phyloP scores from a whole-genome alignment of 768 basidiomycete species.

The Podaxis sp. region DNA sequence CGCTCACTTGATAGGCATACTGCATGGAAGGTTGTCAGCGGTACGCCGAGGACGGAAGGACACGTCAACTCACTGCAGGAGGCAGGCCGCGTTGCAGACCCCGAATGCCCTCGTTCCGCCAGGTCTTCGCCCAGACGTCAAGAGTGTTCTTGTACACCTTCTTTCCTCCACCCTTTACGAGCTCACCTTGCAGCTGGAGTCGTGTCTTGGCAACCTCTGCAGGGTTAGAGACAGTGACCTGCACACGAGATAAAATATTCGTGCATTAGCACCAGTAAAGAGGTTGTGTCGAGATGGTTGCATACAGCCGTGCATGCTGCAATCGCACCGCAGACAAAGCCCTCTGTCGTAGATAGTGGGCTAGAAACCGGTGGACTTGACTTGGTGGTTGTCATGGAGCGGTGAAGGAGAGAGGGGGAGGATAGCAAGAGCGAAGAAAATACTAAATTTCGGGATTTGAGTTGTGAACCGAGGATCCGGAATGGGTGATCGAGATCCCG shows the following conservation, averaged over 20 bases:
- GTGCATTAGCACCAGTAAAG: slow-evolving; percentile 16
- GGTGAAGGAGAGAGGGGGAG: slow-evolving; percentile 2
- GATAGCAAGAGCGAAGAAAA: neutral
- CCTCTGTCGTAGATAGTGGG: slow-evolving; percentile 66
- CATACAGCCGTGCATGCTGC: slow-evolving; percentile 90
- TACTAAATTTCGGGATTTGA: neutral
- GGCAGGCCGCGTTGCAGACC: slow-evolving; percentile 93
- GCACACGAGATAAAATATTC: slow-evolving; percentile 4
- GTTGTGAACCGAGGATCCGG: neutral
- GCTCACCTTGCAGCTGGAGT: slow-evolving; percentile 93
- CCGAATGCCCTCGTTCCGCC: slow-evolving; percentile 82
- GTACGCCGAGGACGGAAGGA: neutral
- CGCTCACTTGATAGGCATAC: slow-evolving; percentile 85
- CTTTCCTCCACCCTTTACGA: slow-evolving; percentile 67
- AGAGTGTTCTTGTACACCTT: slow-evolving; percentile 88
- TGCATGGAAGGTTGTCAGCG: slow-evolving; percentile 28
- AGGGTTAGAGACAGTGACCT: slow-evolving; percentile 82
- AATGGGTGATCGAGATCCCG: slow-evolving; percentile 1
- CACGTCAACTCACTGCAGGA: slow-evolving; percentile 69
- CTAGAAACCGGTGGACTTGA: slow-evolving; percentile 20
- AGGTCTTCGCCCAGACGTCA: slow-evolving; percentile 87
- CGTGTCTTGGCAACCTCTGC: slow-evolving; percentile 92
- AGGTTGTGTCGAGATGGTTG: slow-evolving; percentile 16
- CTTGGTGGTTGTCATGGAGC: slow-evolving; percentile 18
- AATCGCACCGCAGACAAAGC: slow-evolving; percentile 86